Evolutionary conservation across 371 early-diverging fungal species (phyloP).

Genomic region (Parasitella parasitica): DNA sequence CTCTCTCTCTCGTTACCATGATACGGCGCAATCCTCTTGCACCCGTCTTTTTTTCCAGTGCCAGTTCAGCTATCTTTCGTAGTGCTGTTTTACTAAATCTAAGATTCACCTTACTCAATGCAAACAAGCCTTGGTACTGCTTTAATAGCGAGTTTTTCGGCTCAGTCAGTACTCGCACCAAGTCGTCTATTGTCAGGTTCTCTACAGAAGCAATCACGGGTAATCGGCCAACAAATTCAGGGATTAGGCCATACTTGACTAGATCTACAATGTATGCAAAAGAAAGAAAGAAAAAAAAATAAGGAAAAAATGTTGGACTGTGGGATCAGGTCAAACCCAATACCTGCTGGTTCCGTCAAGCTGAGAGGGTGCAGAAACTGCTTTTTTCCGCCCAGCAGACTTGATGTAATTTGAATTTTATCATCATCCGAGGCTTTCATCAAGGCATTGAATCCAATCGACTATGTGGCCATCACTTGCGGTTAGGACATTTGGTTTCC

Average conservation of each 20-base stretch:
- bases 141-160: constrained; percentile 82
- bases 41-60: constrained; percentile 82
- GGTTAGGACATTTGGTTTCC: too few relatives aligned
- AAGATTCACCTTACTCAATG: constrained; percentile 59
- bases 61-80: constrained; percentile 68
- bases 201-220: constrained; percentile 81
- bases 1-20: too few relatives aligned
- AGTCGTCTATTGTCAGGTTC: constrained; percentile 64
- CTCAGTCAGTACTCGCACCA: constrained; percentile 78
- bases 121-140: constrained; percentile 81
- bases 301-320: too few relatives aligned
- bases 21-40: constrained; percentile 87
- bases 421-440: constrained; percentile 29
- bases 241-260: constrained; percentile 86
- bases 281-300: too few relatives aligned
- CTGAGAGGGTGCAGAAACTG: constrained; percentile 45
- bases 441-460: constrained; percentile 75
- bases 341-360: constrained; percentile 68
- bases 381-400: not conserved
- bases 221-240: constrained; percentile 87
- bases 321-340: too few relatives aligned
- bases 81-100: constrained; percentile 72
- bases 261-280: constrained; percentile 60
- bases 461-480: too few relatives aligned
- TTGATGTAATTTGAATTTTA: constrained; percentile 2